Percentiles rank a stretch among this genome's conserved stretches.
Evolutionary conservation across 2,329 filamentous ascomycete genomes (phyloP).

Genomic region (Aspergillus sp.): DNA sequence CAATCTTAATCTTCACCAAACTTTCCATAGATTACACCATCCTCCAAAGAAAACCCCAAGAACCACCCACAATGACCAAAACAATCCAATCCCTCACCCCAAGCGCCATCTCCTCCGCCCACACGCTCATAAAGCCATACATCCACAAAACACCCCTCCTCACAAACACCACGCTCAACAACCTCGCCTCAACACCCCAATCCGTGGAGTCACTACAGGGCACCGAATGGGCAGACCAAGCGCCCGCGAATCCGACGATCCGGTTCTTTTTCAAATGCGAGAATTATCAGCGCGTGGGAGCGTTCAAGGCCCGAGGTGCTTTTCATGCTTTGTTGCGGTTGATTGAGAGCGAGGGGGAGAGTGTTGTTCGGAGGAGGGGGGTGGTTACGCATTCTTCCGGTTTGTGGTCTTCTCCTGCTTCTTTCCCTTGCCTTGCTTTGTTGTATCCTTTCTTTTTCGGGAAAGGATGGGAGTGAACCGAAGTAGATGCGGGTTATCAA

Average conservation of each 20-base stretch:
- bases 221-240: slow-evolving; percentile 58
- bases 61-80: not conserved
- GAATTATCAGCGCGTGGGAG: slow-evolving; percentile 85
- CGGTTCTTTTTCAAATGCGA: slow-evolving; percentile 93
- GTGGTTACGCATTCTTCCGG: slow-evolving; percentile 90
- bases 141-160: slow-evolving; percentile 83
- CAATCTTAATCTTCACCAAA: too few relatives aligned
- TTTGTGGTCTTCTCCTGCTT: slow-evolving; percentile 32
- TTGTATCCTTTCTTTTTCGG: too few relatives aligned
- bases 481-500: too few relatives aligned
- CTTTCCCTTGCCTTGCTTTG: too few relatives aligned
- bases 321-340: slow-evolving; percentile 80
- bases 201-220: slow-evolving; percentile 52
- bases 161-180: slow-evolving; percentile 72
- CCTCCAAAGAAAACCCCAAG: not conserved
- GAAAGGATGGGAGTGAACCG: too few relatives aligned
- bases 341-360: slow-evolving; percentile 60
- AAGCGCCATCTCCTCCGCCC: slow-evolving; percentile 68
- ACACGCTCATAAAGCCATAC: slow-evolving; percentile 69
- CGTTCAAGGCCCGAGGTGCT: slow-evolving; percentile 88
- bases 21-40: too few relatives aligned
- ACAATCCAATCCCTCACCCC: slow-evolving; percentile 60
- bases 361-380: slow-evolving; percentile 63
- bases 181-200: slow-evolving; percentile 71
- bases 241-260: slow-evolving; percentile 64